phyloP scores from a whole-genome alignment of 2,329 filamentous ascomycete species.

The Ambrosiella xylebori region DNA sequence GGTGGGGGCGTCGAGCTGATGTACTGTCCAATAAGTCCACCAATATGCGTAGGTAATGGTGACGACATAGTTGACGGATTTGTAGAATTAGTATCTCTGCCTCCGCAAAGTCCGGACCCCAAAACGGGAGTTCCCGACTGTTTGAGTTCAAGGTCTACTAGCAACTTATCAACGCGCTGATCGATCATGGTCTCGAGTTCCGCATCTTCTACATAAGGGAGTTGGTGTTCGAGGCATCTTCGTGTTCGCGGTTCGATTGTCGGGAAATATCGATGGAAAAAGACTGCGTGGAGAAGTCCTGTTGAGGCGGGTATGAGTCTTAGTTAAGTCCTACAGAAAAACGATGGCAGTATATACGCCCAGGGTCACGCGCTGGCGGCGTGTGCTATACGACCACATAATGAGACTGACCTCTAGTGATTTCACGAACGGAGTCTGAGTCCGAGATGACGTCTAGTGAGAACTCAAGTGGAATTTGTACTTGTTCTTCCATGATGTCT shows the following conservation, averaged over 20 bases:
- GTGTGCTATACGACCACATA: background rate
- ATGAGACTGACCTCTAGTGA: constrained; percentile 61
- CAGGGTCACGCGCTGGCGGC: background rate
- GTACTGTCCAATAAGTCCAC: constrained; percentile 2
- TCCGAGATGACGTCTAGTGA: constrained; percentile 89
- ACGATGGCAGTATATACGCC: background rate
- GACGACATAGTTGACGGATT: constrained; percentile 6
- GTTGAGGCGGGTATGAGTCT: constrained; percentile 6
- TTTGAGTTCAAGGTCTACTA: constrained; percentile 7
- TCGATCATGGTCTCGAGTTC: constrained; percentile 91
- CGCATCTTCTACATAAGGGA: constrained; percentile 76
- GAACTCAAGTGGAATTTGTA: constrained; percentile 40
- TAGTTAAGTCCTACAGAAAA: background rate
- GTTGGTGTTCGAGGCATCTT: constrained; percentile 77
- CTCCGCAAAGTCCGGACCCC: constrained; percentile 15
- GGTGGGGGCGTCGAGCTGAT: background rate
- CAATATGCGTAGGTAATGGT: constrained; percentile 5
- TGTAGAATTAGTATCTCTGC: constrained; percentile 6
- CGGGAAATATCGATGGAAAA: constrained; percentile 96
- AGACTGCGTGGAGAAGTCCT: constrained; percentile 93
- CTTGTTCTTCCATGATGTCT: constrained; percentile 37
- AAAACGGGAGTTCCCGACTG: background rate
- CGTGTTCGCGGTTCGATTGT: constrained; percentile 65
- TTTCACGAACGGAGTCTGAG: constrained; percentile 72
- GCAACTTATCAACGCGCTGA: constrained; percentile 58